Conservation (phyloP, 2,329 filamentous ascomycete species). For the Hypoxylon rubiginosum region DNA sequence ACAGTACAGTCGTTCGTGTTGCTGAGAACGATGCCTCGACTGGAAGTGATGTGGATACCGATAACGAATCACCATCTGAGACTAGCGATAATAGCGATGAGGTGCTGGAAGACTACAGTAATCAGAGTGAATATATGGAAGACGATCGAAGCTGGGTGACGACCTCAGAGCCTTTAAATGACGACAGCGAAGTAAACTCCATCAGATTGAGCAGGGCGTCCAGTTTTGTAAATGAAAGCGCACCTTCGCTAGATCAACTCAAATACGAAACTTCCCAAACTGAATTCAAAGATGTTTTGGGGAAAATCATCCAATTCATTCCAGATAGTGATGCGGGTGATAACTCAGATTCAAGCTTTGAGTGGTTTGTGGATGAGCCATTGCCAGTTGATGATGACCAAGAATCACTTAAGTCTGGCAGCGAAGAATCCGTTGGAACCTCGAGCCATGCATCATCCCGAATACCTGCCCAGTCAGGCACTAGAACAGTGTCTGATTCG, state of each 20-base stretch:
- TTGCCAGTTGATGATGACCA: not conserved
- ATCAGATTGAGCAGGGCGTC: not conserved
- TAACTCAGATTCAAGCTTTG: conserved; percentile 11
- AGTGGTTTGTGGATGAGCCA: conserved; percentile 4
- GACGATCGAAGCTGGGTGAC: not conserved
- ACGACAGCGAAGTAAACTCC: not conserved
- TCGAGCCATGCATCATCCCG: not conserved
- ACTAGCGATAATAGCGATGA: not conserved
- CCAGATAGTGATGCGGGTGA: not conserved
- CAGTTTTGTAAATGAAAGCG: not conserved
- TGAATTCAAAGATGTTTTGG: not conserved
- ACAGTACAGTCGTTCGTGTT: not conserved
- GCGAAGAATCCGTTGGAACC: not conserved
- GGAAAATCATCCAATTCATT: too few relatives aligned
- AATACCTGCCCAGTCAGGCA: not conserved
- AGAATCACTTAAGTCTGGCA: not conserved
- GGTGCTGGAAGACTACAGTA: not conserved
- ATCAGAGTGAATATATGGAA: not conserved
- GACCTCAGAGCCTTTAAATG: not conserved
- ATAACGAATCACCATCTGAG: not conserved
- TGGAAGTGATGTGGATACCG: not conserved
- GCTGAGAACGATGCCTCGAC: not conserved
- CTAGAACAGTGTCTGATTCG: not conserved
- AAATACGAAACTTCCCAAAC: not conserved
- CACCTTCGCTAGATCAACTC: too few relatives aligned